Conservation (phyloP, 164 flowering plant genomes). For the Vitis labrusca region DNA sequence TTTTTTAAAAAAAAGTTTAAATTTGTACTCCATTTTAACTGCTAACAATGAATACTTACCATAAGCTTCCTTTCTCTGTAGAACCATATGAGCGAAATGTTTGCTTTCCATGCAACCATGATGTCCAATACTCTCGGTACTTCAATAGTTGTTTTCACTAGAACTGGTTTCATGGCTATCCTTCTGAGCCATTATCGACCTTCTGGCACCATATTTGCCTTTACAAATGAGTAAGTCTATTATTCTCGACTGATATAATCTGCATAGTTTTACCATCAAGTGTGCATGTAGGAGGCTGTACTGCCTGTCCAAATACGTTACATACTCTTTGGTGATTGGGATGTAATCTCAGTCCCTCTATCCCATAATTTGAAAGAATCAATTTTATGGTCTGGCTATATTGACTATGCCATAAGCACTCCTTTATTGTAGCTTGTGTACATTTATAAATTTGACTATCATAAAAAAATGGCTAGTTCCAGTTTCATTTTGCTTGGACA, state of each 20-base stretch:
- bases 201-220: slow-evolving; percentile 92
- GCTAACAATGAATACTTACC: slow-evolving; percentile 14
- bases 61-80: slow-evolving; percentile 32
- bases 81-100: slow-evolving; percentile 99
- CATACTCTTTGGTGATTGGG: no score
- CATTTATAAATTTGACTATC: no score
- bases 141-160: slow-evolving; percentile 91
- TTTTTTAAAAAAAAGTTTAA: neutral
- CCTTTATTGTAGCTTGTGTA: no score
- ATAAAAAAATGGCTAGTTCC: no score
- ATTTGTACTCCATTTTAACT: neutral
- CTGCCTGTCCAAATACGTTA: no score
- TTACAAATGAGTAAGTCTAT: slow-evolving; percentile 84
- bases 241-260: neutral
- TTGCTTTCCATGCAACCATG: slow-evolving; percentile 97
- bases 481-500: no score
- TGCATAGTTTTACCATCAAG: no score
- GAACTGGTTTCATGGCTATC: slow-evolving; percentile 93
- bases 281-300: no score
- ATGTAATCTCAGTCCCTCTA: no score
- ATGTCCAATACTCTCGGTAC: slow-evolving; percentile 97
- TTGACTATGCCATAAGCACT: no score
- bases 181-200: slow-evolving; percentile 94
- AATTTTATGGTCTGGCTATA: no score
- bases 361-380: no score